Conservation (phyloP, 805 yeast species). For the Henningerozyma blattae region DNA sequence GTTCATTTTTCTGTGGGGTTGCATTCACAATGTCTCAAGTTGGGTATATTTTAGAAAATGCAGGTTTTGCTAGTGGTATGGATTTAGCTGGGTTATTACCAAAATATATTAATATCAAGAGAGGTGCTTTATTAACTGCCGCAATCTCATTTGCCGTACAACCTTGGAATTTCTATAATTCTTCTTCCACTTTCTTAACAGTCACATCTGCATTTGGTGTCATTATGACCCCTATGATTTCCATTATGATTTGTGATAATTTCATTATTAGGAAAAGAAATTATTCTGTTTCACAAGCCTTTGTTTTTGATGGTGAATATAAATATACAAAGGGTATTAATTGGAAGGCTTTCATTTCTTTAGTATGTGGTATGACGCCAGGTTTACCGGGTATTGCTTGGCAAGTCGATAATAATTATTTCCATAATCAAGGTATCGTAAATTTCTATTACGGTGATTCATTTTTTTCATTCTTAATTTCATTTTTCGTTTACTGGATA, state of each 20-base stretch:
- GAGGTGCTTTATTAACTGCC: constrained; percentile 29
- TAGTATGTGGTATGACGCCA: constrained; percentile 30
- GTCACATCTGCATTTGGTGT: constrained; percentile 30
- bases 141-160: constrained; percentile 26
- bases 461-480: constrained; percentile 30
- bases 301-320: constrained; percentile 22
- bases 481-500: constrained; percentile 28
- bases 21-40: constrained; percentile 29
- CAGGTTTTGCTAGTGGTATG: constrained; percentile 34
- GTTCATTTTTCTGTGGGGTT: constrained; percentile 29
- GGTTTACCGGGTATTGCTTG: constrained; percentile 38
- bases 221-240: constrained; percentile 28
- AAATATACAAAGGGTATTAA: constrained; percentile 29
- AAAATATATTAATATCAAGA: constrained; percentile 28
- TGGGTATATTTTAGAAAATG: constrained; percentile 28
- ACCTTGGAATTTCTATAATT: constrained; percentile 30
- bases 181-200: constrained; percentile 26
- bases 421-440: constrained; percentile 26
- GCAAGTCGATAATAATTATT: constrained; percentile 22
- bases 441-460: constrained; percentile 34
- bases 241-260: constrained; percentile 31
- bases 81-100: constrained; percentile 31
- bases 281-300: constrained; percentile 24
- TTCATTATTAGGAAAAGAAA: constrained; percentile 26
- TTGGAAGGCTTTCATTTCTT: constrained; percentile 26